phyloP scores from a whole-genome alignment of 192 early-diverging fungal species.

The Backusella luteola region DNA sequence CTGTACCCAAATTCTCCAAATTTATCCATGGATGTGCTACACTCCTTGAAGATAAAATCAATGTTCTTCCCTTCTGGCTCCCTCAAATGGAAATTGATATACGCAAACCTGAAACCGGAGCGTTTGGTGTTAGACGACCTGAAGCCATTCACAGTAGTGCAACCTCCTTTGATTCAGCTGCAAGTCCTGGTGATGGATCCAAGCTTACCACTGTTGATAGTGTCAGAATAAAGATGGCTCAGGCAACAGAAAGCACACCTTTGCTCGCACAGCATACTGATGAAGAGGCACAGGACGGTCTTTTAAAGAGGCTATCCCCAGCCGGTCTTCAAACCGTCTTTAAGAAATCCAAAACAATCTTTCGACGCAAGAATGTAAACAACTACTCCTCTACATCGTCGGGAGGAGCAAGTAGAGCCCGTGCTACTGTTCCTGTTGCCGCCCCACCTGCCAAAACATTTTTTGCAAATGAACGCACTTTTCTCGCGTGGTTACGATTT shows the following conservation, averaged over 20 bases:
- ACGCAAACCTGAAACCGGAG: conserved; percentile 67
- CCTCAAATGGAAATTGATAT: conserved; percentile 93
- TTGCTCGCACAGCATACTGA: background rate
- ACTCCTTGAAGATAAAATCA: conserved; percentile 76
- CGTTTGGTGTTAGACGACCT: conserved; percentile 50
- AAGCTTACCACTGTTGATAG: conserved; percentile 32
- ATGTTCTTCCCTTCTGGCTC: conserved; percentile 92
- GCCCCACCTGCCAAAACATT: conserved; percentile 80
- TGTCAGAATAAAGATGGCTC: conserved; percentile 14
- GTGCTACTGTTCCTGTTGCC: conserved; percentile 58
- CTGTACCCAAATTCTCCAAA: conserved; percentile 97
- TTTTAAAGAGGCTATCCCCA: conserved; percentile 27
- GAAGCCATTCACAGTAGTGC: conserved; percentile 30
- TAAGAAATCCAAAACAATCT: conserved; percentile 21
- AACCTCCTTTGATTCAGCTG: conserved; percentile 23
- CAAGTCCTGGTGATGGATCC: conserved; percentile 30
- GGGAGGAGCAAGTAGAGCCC: conserved; percentile 44
- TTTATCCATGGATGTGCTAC: conserved; percentile 94
- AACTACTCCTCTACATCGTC: background rate
- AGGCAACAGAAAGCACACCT: conserved; percentile 30
- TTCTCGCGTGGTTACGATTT: conserved; percentile 84
- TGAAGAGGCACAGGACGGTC: background rate
- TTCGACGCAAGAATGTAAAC: background rate
- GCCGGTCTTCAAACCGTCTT: conserved; percentile 28
- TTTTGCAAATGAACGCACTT: conserved; percentile 94